Evolutionary conservation across 495 filamentous ascomycete genomes (phyloP), one percentile per base, ranked within the genome.

Genomic region (Talaromyces proteolyticus): DNA sequence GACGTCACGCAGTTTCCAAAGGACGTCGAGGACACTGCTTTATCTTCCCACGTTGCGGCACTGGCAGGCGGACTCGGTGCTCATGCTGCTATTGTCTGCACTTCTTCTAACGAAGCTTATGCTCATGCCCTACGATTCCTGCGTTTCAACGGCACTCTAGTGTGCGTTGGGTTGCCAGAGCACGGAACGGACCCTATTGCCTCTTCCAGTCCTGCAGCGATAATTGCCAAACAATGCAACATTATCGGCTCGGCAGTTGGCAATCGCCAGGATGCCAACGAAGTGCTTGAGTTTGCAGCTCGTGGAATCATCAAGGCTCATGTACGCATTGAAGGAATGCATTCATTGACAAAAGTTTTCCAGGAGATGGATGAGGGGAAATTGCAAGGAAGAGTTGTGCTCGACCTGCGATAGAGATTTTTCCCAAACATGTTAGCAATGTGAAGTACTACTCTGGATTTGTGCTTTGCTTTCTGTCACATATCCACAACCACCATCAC

Each of bases 191-290:
- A 76, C 58, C 64, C 80, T 11, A 85, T 89, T 55, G 73, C 66
- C 19, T 75, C 69, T 11, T 77, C 80, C 3, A 70, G 63, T 43
- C 82, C 84, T 8, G 57, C 59, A 3, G 34, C 52, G 2, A 58
- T 89, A 39, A 62, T 88, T 19, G 59, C 57, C 39, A 71, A 74
- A 56, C 75, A 80, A 40, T 58, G 68, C 22, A 74, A 64, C 20
- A 79, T 89, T 61, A 70, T 80, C 0, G 83, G 81, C 0, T 75
- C 72, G 11, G 80, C 80, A 10, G 85, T 88, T 4, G 85, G 86
- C 0, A 79, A 77, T 56, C 72, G 82, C 21, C 70, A 60, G 25
- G 84, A 88, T 49, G 84, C 85, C 3, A 78, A 84, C 50, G 84
- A 89, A 66, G 71, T 73, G 6, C 48, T 88, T 57, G 74, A 86